A percentile compares a stretch with the other conserved stretches of the same genome.
Conservation (phyloP, 2,329 filamentous ascomycete species). For the Paraconiothyrium sp. region DNA sequence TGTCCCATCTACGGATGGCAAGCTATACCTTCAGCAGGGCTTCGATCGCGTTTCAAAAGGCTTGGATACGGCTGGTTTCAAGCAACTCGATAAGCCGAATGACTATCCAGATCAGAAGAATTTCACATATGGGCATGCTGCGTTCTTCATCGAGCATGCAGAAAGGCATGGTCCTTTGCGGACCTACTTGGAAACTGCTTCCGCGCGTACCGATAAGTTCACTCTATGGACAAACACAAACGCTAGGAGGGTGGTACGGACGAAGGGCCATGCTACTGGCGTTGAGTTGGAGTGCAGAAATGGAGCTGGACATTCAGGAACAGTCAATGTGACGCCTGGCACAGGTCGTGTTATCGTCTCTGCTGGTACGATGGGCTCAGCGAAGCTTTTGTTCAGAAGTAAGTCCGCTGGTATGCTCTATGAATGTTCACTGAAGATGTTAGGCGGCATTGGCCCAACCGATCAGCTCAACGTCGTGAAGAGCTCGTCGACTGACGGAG, state of each 20-base stretch:
- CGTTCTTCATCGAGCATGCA: conserved; percentile 71
- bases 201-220: conserved; percentile 66
- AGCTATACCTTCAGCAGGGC: conserved; percentile 70
- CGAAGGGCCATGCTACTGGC: conserved; percentile 68
- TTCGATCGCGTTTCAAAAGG: conserved; percentile 69
- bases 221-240: conserved; percentile 69
- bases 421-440: neutral
- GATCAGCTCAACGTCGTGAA: conserved; percentile 55
- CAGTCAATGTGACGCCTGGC: conserved; percentile 64
- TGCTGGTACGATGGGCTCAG: conserved; percentile 72
- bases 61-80: conserved; percentile 68
- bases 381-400: conserved; percentile 71
- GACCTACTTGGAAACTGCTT: conserved; percentile 72
- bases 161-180: conserved; percentile 73
- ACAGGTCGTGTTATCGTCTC: conserved; percentile 73
- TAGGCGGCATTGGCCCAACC: conserved; percentile 68
- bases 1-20: conserved; percentile 69
- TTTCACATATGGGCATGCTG: conserved; percentile 64
- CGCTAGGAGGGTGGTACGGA: conserved; percentile 70
- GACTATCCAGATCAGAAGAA: conserved; percentile 70
- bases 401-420: conserved; percentile 20
- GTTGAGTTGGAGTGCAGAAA: conserved; percentile 67
- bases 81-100: conserved; percentile 65
- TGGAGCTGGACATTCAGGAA: conserved; percentile 60
- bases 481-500: conserved; percentile 49